phyloP scores from a whole-genome alignment of 495 filamentous ascomycete species.

The Chaetomium fimeti region DNA sequence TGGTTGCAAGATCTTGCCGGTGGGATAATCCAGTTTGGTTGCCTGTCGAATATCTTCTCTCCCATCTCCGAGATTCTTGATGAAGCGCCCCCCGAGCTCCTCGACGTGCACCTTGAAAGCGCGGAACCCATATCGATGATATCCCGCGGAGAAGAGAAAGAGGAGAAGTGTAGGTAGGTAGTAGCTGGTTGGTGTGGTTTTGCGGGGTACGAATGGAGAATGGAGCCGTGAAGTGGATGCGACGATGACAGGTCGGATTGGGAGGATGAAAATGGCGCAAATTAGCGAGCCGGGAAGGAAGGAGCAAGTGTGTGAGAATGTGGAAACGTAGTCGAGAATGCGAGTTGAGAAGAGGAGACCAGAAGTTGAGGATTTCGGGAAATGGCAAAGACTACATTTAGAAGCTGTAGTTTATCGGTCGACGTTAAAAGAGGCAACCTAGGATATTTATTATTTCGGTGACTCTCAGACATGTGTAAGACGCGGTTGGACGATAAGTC shows the following conservation, averaged over 20 bases:
- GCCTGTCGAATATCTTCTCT: constrained; percentile 31
- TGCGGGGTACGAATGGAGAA: constrained; percentile 3
- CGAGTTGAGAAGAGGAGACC: not conserved
- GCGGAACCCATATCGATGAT: constrained; percentile 28
- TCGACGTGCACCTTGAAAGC: constrained; percentile 30
- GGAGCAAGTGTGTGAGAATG: not conserved
- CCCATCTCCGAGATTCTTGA: constrained; percentile 23
- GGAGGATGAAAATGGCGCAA: constrained; percentile 23
- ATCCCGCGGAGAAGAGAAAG: not conserved
- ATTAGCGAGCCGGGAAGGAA: constrained; percentile 9
- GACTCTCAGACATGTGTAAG: constrained; percentile 6
- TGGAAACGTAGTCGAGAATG: not conserved
- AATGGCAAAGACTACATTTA: not conserved
- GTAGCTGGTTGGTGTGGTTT: not conserved
- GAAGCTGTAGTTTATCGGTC: not conserved
- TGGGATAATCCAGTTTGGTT: constrained; percentile 34
- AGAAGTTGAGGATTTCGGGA: not conserved
- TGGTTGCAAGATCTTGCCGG: constrained; percentile 23
- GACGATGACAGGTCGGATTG: not conserved
- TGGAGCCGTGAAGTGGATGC: not conserved
- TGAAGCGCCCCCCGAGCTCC: not conserved
- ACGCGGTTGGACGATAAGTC: not conserved
- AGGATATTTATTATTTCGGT: constrained; percentile 14
- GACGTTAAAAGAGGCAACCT: not conserved
- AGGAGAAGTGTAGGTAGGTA: not conserved